Evolutionary conservation across 805 yeast genomes (phyloP), one percentile per base, ranked within the genome.

Genomic region (Metschnikowia koreensis): DNA sequence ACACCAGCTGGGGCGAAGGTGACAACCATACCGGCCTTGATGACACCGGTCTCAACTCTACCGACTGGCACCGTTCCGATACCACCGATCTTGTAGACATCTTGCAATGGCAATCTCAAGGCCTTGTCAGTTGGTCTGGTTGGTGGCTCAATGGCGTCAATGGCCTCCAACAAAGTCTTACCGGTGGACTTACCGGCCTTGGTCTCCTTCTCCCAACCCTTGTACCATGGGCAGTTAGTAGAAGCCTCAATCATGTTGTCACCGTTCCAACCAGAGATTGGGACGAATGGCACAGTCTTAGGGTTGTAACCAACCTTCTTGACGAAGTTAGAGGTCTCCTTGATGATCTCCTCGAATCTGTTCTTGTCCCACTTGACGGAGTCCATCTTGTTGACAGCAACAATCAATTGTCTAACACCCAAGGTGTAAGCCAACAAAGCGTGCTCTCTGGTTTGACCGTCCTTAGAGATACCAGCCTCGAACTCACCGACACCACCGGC

Each of bases 321-420:
- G 81, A 86, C 82, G 82, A 86, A 86, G 80, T 83, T 83, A 61
- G 86, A 71, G 66, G 89, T 81, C 78, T 87, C 90, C 82, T 83
- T 84, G 73, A 76, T 70, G 66, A 86, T 86, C 74, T 86, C 91
- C 65, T 83, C 83, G 80, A 77, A 89, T 79, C 96, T 86, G 66
- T 79, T 71, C 81, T 88, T 83, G 64, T 83, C 80, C 96, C 96
- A 88, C 73, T 87, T 86, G 71, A 85, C 90, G 74, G 94, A 84
- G 82, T 88, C 96, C 96, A 88, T 89, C 89, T 88, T 88, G 91
- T 88, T 88, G 79, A 87, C 82, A 67, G 94, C 96, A 77, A 88
- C 92, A 71, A 88, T 86, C 74, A 88, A 81, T 77, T 87, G 93
- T 64, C 76, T 82, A 63, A 88, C 94, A 81, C 96, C 96, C 68